phyloP scores from a whole-genome alignment of 2,329 filamentous ascomycete genomes.

The Cyphellophora attinorum region DNA sequence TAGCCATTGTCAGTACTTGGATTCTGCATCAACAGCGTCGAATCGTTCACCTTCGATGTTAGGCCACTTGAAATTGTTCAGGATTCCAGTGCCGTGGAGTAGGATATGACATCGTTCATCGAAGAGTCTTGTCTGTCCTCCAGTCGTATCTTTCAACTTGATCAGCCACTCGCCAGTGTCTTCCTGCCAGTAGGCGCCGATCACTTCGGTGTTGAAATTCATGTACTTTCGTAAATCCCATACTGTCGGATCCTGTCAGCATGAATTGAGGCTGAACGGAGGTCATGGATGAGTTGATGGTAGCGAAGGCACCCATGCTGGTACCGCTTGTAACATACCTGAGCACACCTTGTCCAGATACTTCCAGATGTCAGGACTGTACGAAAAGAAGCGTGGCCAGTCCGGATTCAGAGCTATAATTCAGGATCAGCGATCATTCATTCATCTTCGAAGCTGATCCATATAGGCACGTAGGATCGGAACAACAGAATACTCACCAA shows the following conservation, averaged over 20 bases:
- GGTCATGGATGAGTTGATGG: too few species aligned
- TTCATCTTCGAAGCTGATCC: neutral
- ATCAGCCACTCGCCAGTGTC: slow-evolving; percentile 39
- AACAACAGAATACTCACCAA: slow-evolving; percentile 25
- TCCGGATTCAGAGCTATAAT: slow-evolving; percentile 37
- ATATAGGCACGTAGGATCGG: too few species aligned
- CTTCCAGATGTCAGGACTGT: slow-evolving; percentile 36
- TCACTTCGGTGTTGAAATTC: slow-evolving; percentile 38
- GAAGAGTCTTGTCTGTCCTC: slow-evolving; percentile 27
- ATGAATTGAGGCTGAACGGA: too few species aligned
- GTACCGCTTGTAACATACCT: too few species aligned
- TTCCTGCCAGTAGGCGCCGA: slow-evolving; percentile 39
- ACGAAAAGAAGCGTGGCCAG: slow-evolving; percentile 39
- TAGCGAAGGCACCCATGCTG: too few species aligned
- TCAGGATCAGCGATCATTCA: slow-evolving; percentile 27
- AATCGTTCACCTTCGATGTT: slow-evolving; percentile 31
- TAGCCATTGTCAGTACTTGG: too few species aligned
- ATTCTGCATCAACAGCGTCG: too few species aligned
- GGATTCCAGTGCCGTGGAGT: slow-evolving; percentile 31
- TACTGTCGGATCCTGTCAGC: too few species aligned
- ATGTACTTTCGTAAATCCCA: slow-evolving; percentile 43
- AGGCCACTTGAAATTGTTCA: slow-evolving; percentile 28
- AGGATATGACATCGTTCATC: slow-evolving; percentile 33
- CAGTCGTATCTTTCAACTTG: slow-evolving; percentile 29
- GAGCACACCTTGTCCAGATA: slow-evolving; percentile 41